phyloP scores from a whole-genome alignment of 177 flowering plant species.

The Vitis hybrid region DNA sequence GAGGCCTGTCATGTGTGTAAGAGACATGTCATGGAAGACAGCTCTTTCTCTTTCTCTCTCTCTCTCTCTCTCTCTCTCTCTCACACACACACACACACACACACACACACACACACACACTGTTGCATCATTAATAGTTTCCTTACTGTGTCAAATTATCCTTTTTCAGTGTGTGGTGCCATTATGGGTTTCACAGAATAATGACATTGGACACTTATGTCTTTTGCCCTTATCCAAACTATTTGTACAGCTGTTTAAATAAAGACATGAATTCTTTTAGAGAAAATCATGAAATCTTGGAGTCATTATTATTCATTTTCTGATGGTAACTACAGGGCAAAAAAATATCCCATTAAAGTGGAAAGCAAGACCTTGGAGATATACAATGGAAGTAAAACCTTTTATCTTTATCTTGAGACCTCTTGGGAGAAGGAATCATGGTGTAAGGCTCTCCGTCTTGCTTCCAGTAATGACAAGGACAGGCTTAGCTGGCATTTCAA shows the following conservation, averaged over 20 bases:
- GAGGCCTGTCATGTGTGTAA: too few relatives aligned
- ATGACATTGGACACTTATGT: not conserved
- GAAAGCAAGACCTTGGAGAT: conserved; percentile 56
- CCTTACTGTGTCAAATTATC: not conserved
- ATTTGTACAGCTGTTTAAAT: not conserved
- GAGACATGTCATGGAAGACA: too few relatives aligned
- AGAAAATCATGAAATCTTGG: not conserved
- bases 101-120: too few relatives aligned
- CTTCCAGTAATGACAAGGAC: conserved; percentile 59
- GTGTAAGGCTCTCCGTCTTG: conserved; percentile 93
- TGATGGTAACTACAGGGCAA: conserved; percentile 61
- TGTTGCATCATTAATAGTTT: too few relatives aligned
- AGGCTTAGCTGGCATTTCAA: conserved; percentile 46
- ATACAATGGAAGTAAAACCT: conserved; percentile 52
- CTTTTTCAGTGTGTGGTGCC: not conserved
- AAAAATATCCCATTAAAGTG: conserved; percentile 77
- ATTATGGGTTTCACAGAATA: not conserved
- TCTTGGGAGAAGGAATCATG: conserved; percentile 98
- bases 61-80: too few relatives aligned
- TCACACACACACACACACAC: too few relatives aligned
- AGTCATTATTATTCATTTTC: not conserved
- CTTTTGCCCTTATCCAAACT: not conserved
- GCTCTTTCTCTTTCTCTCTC: too few relatives aligned
- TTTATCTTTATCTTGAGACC: conserved; percentile 79
- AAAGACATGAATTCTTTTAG: not conserved